Base-by-base conservation (phyloP, 768 basidiomycete species). In the Serendipita vermifera region DNA sequence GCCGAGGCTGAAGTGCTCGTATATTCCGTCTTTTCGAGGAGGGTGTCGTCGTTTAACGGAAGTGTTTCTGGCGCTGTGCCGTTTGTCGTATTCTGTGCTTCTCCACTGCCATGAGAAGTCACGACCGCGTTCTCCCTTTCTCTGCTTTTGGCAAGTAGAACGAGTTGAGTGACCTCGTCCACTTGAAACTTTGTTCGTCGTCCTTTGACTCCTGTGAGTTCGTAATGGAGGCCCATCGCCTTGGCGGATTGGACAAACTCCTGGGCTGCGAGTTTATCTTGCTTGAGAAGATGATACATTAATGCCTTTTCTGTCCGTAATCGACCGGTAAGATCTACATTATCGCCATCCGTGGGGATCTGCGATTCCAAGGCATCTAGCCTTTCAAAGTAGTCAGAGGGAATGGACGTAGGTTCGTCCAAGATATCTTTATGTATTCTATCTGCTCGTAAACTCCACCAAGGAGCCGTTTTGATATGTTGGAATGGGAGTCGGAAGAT, bases 171-270 rank as follows among this genome's bases (percentile, higher is more conserved):
- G 56, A 87, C 72, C 32, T 90, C 85, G 54, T 71, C 78, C 59
- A 85, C 74, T 68, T 99, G 96, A 68, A 87, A 99, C 67, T 90
- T 94, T 9, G 96, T 99, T 59, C 89, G 78, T 69, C 85, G 90
- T 36, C 96, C 96, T 54, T 93, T 73, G 7, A 91, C 88, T 5
- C 96, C 96, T 0, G 89, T 93, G 54, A 98, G 74, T 68, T 91
- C 87, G 66, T 89, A 98, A 67, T 85, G 78, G 61, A 99, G 68
- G 3, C 82, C 84, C 14, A 83, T 86, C 32, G 81, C 77, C 48
- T 76, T 75, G 0, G 89, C 86, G 0, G 93, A 90, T 14, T 74
- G 73, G 33, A 90, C 73, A 62, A 97, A 97, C 55, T 73, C 72
- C 39, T 83, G 82, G 9, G 82, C 80, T 3, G 96, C 91, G 1